Percentiles rank a stretch among this genome's conserved stretches.
Conservation (phyloP, 495 filamentous ascomycete species). For the Podospora tetraspora region DNA sequence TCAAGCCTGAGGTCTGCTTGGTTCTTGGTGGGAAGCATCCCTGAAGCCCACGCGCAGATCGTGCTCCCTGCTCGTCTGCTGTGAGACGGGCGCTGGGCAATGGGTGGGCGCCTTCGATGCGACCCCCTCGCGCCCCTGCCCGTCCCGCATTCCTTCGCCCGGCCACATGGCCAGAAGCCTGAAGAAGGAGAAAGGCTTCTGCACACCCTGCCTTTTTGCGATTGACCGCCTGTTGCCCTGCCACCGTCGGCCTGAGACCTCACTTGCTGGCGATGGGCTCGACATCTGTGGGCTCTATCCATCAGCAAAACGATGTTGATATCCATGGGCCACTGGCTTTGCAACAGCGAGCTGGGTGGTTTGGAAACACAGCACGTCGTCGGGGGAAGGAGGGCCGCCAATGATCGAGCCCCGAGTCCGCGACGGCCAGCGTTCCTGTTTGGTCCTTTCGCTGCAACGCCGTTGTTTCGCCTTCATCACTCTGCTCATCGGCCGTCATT, state of each 20-base stretch:
- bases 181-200: background rate
- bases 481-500: background rate
- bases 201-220: background rate
- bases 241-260: background rate
- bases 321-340: background rate
- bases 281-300: background rate
- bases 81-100: slow-evolving; percentile 8
- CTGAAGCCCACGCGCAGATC: slow-evolving; percentile 37
- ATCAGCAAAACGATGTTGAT: background rate
- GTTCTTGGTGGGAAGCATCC: slow-evolving; percentile 29
- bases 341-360: background rate
- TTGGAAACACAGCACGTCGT: background rate
- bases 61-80: slow-evolving; percentile 15
- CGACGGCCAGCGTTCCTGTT: background rate
- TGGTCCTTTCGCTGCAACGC: slow-evolving; percentile 6
- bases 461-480: slow-evolving; percentile 8
- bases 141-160: slow-evolving; percentile 9
- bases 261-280: background rate
- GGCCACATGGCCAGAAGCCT: slow-evolving; percentile 5
- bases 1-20: slow-evolving; percentile 9
- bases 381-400: background rate
- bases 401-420: background rate
- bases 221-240: slow-evolving; percentile 13
- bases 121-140: background rate
- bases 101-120: slow-evolving; percentile 12